Conservation (phyloP, 2,329 filamentous ascomycete species). For the Furcasterigmium furcatum region DNA sequence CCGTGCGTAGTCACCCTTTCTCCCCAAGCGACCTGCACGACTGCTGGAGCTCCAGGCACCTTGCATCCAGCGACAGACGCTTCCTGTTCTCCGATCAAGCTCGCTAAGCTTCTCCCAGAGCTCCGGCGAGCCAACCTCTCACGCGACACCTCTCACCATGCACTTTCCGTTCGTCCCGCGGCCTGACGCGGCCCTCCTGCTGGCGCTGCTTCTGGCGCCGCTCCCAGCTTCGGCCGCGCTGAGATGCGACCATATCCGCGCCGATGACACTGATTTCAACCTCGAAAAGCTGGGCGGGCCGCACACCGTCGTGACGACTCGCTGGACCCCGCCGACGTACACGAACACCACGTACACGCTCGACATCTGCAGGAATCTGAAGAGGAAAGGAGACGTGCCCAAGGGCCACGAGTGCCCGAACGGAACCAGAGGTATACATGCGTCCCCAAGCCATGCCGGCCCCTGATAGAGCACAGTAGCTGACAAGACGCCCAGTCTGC, state of each 20-base stretch:
- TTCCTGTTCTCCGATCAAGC: neutral
- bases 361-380: slow-evolving; percentile 69
- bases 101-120: neutral
- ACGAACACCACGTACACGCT: slow-evolving; percentile 79
- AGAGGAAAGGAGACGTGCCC: slow-evolving; percentile 53
- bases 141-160: slow-evolving; percentile 15
- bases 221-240: slow-evolving; percentile 45
- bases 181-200: slow-evolving; percentile 28
- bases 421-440: slow-evolving; percentile 65
- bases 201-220: slow-evolving; percentile 31
- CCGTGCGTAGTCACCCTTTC: too few relatives aligned
- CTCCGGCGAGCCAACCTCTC: slow-evolving; percentile 4
- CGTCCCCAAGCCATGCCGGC: neutral
- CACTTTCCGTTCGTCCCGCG: slow-evolving; percentile 18
- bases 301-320: slow-evolving; percentile 62
- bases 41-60: slow-evolving; percentile 1
- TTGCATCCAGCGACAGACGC: neutral
- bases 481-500: slow-evolving; percentile 55
- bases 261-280: slow-evolving; percentile 60
- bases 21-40: too few relatives aligned
- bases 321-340: slow-evolving; percentile 47
- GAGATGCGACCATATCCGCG: slow-evolving; percentile 59
- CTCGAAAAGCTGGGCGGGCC: slow-evolving; percentile 62
- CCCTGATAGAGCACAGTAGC: neutral
- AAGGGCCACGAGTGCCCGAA: slow-evolving; percentile 62